phyloP scores from a whole-genome alignment of 2,329 filamentous ascomycete genomes.

The Fonsecaea monophora region DNA sequence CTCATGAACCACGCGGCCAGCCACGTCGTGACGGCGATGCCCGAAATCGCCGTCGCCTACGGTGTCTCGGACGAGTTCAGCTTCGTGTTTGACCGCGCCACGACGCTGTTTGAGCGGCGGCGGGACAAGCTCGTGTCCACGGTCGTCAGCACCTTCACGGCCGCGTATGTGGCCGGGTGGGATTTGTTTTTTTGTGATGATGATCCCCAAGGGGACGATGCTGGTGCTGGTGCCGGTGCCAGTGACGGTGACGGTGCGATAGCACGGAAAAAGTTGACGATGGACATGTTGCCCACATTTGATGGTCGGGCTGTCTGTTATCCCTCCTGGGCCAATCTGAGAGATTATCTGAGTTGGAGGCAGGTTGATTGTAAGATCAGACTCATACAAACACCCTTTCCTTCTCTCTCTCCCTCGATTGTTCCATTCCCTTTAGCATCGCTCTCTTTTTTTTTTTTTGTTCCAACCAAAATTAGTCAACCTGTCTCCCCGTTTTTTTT shows the following conservation, averaged over 20 bases:
- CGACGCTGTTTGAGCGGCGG: slow-evolving; percentile 82
- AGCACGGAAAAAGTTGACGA: slow-evolving; percentile 56
- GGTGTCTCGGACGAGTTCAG: slow-evolving; percentile 96
- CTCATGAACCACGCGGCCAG: slow-evolving; percentile 95
- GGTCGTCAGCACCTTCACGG: slow-evolving; percentile 89
- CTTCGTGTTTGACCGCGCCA: slow-evolving; percentile 86
- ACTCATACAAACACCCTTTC: not conserved
- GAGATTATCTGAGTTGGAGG: slow-evolving; percentile 96
- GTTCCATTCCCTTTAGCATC: not conserved
- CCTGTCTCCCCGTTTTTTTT: no score
- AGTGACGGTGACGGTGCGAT: not conserved
- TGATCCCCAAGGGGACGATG: not conserved
- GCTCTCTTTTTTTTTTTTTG: no score
- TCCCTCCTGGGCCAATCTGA: slow-evolving; percentile 78
- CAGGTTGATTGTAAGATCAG: slow-evolving; percentile 83
- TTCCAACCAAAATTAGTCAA: no score
- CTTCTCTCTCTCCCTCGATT: slow-evolving; percentile 1
- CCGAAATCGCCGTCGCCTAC: slow-evolving; percentile 86
- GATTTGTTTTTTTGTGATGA: slow-evolving; percentile 5
- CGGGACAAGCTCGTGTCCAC: slow-evolving; percentile 90
- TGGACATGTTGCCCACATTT: slow-evolving; percentile 80
- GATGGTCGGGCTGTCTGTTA: slow-evolving; percentile 92
- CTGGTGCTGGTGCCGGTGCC: not conserved
- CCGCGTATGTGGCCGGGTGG: slow-evolving; percentile 88
- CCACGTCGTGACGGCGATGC: slow-evolving; percentile 79